Conservation (phyloP, 305 asterid genomes). For the Ajuga reptans region DNA sequence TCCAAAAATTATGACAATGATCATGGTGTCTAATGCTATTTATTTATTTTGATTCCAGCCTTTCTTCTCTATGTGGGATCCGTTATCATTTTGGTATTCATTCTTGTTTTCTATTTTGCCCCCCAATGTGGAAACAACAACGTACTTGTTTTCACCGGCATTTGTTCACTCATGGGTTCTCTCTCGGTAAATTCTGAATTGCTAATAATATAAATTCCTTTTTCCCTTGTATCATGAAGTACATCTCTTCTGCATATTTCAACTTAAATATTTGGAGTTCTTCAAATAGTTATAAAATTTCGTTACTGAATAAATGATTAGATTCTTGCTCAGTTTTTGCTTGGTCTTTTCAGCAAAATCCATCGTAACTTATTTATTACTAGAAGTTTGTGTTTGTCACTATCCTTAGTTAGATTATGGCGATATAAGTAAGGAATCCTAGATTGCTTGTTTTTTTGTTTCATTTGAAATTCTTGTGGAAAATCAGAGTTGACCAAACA, state of each 20-base stretch:
- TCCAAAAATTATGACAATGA: background rate
- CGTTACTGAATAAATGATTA: background rate
- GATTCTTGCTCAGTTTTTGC: background rate
- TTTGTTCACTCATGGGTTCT: slow-evolving; percentile 87
- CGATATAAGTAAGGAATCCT: background rate
- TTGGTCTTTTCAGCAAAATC: background rate
- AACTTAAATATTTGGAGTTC: background rate
- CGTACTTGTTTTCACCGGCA: slow-evolving; percentile 69
- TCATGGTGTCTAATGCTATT: slow-evolving; percentile 21
- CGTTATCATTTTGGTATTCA: slow-evolving; percentile 61
- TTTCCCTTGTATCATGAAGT: background rate
- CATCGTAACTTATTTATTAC: background rate
- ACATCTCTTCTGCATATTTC: background rate
- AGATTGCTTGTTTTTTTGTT: background rate
- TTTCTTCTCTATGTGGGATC: slow-evolving; percentile 76
- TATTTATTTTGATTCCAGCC: slow-evolving; percentile 42
- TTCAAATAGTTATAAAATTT: background rate
- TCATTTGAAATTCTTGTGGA: background rate
- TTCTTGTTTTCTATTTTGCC: slow-evolving; percentile 65
- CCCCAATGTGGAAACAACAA: slow-evolving; percentile 70
- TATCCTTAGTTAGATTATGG: background rate
- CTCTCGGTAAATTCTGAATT: slow-evolving; percentile 61
- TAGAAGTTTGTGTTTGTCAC: background rate
- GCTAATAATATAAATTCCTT: slow-evolving; percentile 7
- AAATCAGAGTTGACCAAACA: background rate